Evolutionary conservation across 164 flowering plant genomes (phyloP), one percentile per base, ranked within the genome.

Genomic region (Aristolochia fimbriata): DNA sequence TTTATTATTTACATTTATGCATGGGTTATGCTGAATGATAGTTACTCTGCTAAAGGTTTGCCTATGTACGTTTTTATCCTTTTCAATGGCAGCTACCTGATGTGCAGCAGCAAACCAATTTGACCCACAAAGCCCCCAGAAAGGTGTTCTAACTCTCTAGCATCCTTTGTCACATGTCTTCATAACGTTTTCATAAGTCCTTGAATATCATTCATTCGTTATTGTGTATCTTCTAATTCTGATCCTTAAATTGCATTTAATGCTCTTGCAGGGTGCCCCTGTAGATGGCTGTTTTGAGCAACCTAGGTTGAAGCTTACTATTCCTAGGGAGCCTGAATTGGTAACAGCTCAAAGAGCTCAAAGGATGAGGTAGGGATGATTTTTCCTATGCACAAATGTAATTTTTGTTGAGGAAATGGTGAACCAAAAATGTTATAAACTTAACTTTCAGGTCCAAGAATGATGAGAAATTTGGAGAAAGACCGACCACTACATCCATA

Each of bases 261-360:
- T 74, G 67, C 25, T 61, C 24, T 63, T 70, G 65, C 84, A 87
- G 96, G 82, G 78, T 68, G 81, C 51, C 30, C 57, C 58, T 48
- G 43, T 62, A 66, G 78, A 73, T 53, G 65, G 62, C 47, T 74
- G 23, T 59, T 56, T 47, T 0, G 50, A 47, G n/a, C 79, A 68
- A 19, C 54, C 72, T 22, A 86, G 67, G 71, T 66, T 76, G 51
- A 83, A 71, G 71, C 73, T 90, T 47, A 90, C 99, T 6, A 71
- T 93, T 62, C 96, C 99, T 23, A 78, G 84, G 71, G 92, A 83
- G 68, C 99, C 97, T 68, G 86, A 79, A 52, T 86, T 93, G 68
- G 81, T 73, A 78, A 87, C 99, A 49, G 82, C 96, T 17, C 77
- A 75, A 15, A 80, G 99, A 74, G 86, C 92, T 15, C 83, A 74